Base-by-base conservation (phyloP, 1,284 basidiomycete species). In the Coniophora puteana region DNA sequence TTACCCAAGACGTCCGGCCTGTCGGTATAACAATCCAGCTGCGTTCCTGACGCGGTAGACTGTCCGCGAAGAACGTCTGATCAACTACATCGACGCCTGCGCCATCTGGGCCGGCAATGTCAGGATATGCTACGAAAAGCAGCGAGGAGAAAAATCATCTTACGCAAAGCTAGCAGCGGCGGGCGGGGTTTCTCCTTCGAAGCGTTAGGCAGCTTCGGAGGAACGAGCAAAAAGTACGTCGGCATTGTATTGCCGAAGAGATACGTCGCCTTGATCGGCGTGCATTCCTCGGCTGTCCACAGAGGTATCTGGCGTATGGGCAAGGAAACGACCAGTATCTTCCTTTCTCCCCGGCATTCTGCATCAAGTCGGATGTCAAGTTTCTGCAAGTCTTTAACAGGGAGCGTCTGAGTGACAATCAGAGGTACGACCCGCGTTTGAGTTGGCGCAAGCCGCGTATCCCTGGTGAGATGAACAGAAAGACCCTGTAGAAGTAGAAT, bases 11-110 rank as follows among this genome's bases (percentile, higher is more conserved):
- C 2, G 86, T 89, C 27, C 82, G 66, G 1, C 89, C 89, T 12
- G 74, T 72, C 0, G 88, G 85, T 10, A 83, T 61, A n/a, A 90
- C 63, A 6, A 81, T 61, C 89, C 89, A 92, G 44, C 73, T 79
- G 8, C 66, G 59, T 22, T 66, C 52, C 43, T 81, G 80, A 5
- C 70, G 67, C 2, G 75, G 72, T 18, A 91, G 59, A 3, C 83
- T 71, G 36, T 77, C 66, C 1, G 67, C 57, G 83, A 82, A 86
- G 49, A 83, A 79, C 1, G 68, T 47, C 14, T 68, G 57, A 3
- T 55, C 50, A 18, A 81, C 52, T 13, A 87, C 72, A 44, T 89
- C 81, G 6, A 87, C 83, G 1, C 89, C 89, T 3, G 89, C 88
- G 4, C 89, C 89, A 55, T 92, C 89, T 83, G 41, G 21, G 44